A percentile compares a stretch with the other conserved stretches of the same genome.
Conservation (phyloP, 352 stramenopile species). For the Pythium utonaiense region DNA sequence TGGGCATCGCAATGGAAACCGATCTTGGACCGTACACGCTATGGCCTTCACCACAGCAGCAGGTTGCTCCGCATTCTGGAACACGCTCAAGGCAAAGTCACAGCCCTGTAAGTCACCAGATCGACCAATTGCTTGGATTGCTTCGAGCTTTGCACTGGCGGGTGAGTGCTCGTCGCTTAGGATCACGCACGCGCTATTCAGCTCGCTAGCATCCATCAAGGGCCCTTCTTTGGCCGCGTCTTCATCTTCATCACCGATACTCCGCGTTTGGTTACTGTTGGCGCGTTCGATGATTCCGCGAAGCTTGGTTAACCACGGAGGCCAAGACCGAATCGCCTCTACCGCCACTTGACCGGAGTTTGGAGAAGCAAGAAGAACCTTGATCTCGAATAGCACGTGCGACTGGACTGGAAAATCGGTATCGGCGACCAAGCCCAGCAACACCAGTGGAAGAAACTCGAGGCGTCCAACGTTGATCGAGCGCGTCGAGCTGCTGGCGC, state of each 20-base stretch:
- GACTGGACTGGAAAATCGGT: slow-evolving; percentile 51
- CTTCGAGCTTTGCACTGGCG: slow-evolving; percentile 46
- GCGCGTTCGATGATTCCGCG: slow-evolving; percentile 25
- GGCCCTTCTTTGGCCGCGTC: not conserved
- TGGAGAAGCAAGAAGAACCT: slow-evolving; percentile 36
- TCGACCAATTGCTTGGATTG: slow-evolving; percentile 47
- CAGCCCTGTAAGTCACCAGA: slow-evolving; percentile 38
- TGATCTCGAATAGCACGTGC: slow-evolving; percentile 52
- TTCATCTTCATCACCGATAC: too few relatives aligned
- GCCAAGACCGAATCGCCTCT: slow-evolving; percentile 73
- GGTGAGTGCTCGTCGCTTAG: slow-evolving; percentile 50
- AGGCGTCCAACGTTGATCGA: slow-evolving; percentile 48
- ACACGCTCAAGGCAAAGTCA: slow-evolving; percentile 55
- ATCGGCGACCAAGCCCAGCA: slow-evolving; percentile 46
- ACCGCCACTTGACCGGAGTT: slow-evolving; percentile 48
- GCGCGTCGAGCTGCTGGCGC: slow-evolving; percentile 11
- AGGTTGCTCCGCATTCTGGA: slow-evolving; percentile 43
- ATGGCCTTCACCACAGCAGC: slow-evolving; percentile 48
- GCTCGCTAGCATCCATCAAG: slow-evolving; percentile 23
- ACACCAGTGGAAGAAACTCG: slow-evolving; percentile 50
- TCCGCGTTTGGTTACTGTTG: not conserved
- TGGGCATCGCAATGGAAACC: slow-evolving; percentile 42
- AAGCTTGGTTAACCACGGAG: slow-evolving; percentile 55
- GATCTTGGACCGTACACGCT: slow-evolving; percentile 38
- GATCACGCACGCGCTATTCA: slow-evolving; percentile 55